A percentile compares a stretch with the other conserved stretches of the same genome.
These are phyloP conservation scores for Mycosphaerella sp. DNA, from an alignment of 2,329 filamentous ascomycete genomes.

Conservation along the genomic window DNA sequence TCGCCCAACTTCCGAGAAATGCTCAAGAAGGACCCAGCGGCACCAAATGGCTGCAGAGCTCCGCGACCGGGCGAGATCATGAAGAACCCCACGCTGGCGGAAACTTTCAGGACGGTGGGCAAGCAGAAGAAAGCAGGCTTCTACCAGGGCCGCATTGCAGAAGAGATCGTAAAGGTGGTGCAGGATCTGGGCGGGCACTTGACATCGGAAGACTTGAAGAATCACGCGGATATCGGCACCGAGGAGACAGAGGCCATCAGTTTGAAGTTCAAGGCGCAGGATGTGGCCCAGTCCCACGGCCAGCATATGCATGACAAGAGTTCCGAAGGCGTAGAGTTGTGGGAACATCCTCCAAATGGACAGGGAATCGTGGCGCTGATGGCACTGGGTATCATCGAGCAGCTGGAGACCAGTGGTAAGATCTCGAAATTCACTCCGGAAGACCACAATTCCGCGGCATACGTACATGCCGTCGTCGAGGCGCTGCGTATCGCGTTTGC, in stretches of 20 bases:
- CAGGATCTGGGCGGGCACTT: slow-evolving; percentile 69
- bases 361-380: slow-evolving; percentile 94
- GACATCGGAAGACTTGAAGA: slow-evolving; percentile 69
- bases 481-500: slow-evolving; percentile 82
- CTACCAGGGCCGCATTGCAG: slow-evolving; percentile 76
- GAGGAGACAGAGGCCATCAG: slow-evolving; percentile 83
- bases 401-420: slow-evolving; percentile 67
- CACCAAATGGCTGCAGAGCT: slow-evolving; percentile 62
- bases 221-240: slow-evolving; percentile 65
- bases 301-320: slow-evolving; percentile 41
- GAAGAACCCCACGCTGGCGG: slow-evolving; percentile 73
- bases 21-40: slow-evolving; percentile 68
- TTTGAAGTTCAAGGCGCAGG: slow-evolving; percentile 49
- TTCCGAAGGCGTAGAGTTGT: slow-evolving; percentile 65
- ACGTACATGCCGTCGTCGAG: slow-evolving; percentile 80
- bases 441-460: slow-evolving; percentile 72
- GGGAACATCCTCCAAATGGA: slow-evolving; percentile 96
- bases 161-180: slow-evolving; percentile 72
- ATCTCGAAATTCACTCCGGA: slow-evolving; percentile 63
- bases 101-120: slow-evolving; percentile 73
- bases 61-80: slow-evolving; percentile 80
- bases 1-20: slow-evolving; percentile 85
- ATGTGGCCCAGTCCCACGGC: slow-evolving; percentile 49
- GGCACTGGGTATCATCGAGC: slow-evolving; percentile 84
- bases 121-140: slow-evolving; percentile 82